Evolutionary conservation across 148 eudicot genomes (phyloP), one percentile per base, ranked within the genome.

Genomic region (Heliamphora exappendiculata): DNA sequence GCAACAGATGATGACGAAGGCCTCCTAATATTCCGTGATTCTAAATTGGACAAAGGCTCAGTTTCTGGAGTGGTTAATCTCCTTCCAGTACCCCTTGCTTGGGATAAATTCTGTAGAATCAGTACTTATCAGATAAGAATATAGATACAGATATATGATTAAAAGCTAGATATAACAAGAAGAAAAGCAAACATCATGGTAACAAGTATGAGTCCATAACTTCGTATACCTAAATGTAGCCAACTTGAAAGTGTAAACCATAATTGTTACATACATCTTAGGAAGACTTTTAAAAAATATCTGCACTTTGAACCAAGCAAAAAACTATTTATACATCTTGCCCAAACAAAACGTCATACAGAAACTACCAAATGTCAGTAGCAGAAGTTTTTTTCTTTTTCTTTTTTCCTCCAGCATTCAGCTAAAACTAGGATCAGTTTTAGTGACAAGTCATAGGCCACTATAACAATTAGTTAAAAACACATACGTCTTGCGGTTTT

Each of bases 1-100:
- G 87, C 91, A 79, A 92, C 86, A 79, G 94, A 85, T 47, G 97
- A 88, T 19, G 96, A 82, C n/a, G 91, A 86, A 28, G 90, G 91
- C 77, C 96, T 94, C 78, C 97, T 82, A 63, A 47, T 55, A 73
- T 85, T 90, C 7, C 88, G 87, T 54, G 91, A 53, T 68, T 94
- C 98, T 57, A 86, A 73, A 79, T 82, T 87, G 26, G 91, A 78
- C 29, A 82, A 78, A 8, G 94, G 79, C 53, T 92, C 94, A 8
- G 78, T 81, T 50, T 91, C 92, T 36, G 88, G 70, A 42, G 86
- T 76, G 74, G 77, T 24, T 44, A 79, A 31, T 83, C 92, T 91
- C 84, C 92, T 87, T 28, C 91, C 90, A 73, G 78, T 78, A 75
- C 89, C 86, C 73, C 89, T 88, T 49, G 79, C 86, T 88, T 91